phyloP scores from a whole-genome alignment of 306 rosid species.

The Cucurbita pepo region DNA sequence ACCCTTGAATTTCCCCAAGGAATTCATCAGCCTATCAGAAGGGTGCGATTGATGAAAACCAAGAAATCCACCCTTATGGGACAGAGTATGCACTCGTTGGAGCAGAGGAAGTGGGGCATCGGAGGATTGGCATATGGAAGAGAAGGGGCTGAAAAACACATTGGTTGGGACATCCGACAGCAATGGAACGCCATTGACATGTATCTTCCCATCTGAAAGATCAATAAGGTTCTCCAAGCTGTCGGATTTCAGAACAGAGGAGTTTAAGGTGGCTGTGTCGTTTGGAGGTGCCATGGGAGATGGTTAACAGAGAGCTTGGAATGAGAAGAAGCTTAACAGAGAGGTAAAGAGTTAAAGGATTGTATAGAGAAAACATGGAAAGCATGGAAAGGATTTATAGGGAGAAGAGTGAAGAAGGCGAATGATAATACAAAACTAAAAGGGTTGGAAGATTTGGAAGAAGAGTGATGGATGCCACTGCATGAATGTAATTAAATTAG shows the following conservation, averaged over 20 bases:
- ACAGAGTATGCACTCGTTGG: conserved; percentile 24
- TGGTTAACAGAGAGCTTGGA: not conserved
- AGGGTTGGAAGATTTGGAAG: no score
- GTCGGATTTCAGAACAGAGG: not conserved
- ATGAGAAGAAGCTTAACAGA: not conserved
- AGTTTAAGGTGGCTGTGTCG: conserved; percentile 12
- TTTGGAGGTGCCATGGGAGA: conserved; percentile 51
- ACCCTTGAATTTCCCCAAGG: conserved; percentile 39
- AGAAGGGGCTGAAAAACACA: conserved; percentile 46
- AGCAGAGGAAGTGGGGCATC: conserved; percentile 43
- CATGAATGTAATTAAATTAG: not conserved
- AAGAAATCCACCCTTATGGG: conserved; percentile 67
- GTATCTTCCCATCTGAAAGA: conserved; percentile 33
- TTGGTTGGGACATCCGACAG: conserved; percentile 50
- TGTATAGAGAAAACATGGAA: not conserved
- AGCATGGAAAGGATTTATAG: not conserved
- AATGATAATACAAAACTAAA: no score
- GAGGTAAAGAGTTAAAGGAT: not conserved
- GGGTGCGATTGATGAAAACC: conserved; percentile 37
- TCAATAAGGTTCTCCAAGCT: conserved; percentile 20
- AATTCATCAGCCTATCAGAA: conserved; percentile 41
- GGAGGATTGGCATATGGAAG: conserved; percentile 21
- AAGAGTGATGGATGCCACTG: not conserved
- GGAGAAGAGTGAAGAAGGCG: not conserved
- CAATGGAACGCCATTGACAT: conserved; percentile 33